Evolutionary conservation across 371 early-diverging fungal genomes (phyloP).

Genomic region (Syncephalastrum monosporum): DNA sequence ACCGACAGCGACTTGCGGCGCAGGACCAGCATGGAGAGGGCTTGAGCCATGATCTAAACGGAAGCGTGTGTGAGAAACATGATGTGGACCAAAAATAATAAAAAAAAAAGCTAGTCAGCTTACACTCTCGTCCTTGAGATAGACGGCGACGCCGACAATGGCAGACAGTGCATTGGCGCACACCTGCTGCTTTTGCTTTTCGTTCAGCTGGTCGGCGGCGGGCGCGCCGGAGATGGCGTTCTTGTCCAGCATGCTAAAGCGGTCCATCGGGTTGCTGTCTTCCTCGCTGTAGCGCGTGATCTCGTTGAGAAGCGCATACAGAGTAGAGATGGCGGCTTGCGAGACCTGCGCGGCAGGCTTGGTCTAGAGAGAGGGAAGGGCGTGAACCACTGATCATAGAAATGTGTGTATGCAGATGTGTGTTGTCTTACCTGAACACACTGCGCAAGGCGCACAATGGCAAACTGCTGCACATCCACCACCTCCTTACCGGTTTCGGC

Average conservation of each 20-base stretch:
- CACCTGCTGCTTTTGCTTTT: slow-evolving; percentile 52
- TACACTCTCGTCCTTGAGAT: slow-evolving; percentile 62
- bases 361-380: slow-evolving; percentile 18
- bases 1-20: slow-evolving; percentile 55
- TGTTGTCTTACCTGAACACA: slow-evolving; percentile 49
- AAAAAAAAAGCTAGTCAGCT: slow-evolving; percentile 1
- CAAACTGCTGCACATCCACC: slow-evolving; percentile 49
- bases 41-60: slow-evolving; percentile 56
- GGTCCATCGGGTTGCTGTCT: slow-evolving; percentile 8
- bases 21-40: slow-evolving; percentile 60
- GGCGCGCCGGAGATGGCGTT: slow-evolving; percentile 37
- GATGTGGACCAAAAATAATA: too few relatives aligned
- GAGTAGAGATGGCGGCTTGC: slow-evolving; percentile 51
- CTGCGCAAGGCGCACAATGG: slow-evolving; percentile 56
- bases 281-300: slow-evolving; percentile 48
- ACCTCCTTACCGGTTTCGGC: slow-evolving; percentile 20
- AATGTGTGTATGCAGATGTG: too few relatives aligned
- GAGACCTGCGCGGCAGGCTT: slow-evolving; percentile 36
- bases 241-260: slow-evolving; percentile 11
- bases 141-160: slow-evolving; percentile 66
- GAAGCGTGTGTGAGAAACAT: neutral
- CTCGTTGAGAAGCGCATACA: slow-evolving; percentile 56
- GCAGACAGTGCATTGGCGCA: slow-evolving; percentile 58
- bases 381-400: neutral
- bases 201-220: slow-evolving; percentile 29